phyloP scores from a whole-genome alignment of 2,329 filamentous ascomycete species.

The Bipolaris zeicola region DNA sequence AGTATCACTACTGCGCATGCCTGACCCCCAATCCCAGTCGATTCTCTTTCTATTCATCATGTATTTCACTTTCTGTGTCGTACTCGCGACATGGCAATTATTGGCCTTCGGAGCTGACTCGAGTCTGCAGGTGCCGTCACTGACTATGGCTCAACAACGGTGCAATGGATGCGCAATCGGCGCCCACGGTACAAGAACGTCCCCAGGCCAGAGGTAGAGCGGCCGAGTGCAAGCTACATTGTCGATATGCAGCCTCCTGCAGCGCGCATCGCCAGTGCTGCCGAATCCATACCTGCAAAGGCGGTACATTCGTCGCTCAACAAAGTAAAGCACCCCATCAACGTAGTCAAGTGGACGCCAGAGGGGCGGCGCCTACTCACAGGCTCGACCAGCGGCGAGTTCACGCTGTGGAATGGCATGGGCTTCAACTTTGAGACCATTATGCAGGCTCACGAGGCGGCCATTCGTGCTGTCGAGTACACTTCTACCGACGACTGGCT shows the following conservation, averaged over 20 bases:
- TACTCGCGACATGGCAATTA: neutral
- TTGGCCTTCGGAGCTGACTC: conserved; percentile 1
- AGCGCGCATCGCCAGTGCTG: conserved; percentile 73
- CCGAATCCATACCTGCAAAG: conserved; percentile 89
- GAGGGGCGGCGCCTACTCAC: conserved; percentile 91
- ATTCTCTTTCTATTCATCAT: neutral
- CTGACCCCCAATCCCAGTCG: neutral
- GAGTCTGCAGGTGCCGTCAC: conserved; percentile 76
- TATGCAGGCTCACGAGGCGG: conserved; percentile 93
- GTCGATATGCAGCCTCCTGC: conserved; percentile 89
- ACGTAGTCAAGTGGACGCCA: conserved; percentile 96
- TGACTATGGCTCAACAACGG: conserved; percentile 88
- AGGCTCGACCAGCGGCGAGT: conserved; percentile 94
- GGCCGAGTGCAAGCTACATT: conserved; percentile 87
- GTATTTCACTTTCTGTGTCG: neutral
- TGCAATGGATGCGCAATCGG: conserved; percentile 88
- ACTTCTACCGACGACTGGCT: conserved; percentile 98
- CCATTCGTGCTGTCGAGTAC: conserved; percentile 82
- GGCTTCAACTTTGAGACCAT: conserved; percentile 99
- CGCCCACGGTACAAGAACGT: conserved; percentile 75
- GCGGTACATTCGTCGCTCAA: conserved; percentile 98
- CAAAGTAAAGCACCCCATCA: conserved; percentile 97
- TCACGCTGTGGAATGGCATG: conserved; percentile 98
- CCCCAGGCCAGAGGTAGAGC: conserved; percentile 75
- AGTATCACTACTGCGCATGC: conserved; percentile 19